Base-by-base conservation (phyloP, 805 yeast genomes). In the Lachancea fermentati region DNA sequence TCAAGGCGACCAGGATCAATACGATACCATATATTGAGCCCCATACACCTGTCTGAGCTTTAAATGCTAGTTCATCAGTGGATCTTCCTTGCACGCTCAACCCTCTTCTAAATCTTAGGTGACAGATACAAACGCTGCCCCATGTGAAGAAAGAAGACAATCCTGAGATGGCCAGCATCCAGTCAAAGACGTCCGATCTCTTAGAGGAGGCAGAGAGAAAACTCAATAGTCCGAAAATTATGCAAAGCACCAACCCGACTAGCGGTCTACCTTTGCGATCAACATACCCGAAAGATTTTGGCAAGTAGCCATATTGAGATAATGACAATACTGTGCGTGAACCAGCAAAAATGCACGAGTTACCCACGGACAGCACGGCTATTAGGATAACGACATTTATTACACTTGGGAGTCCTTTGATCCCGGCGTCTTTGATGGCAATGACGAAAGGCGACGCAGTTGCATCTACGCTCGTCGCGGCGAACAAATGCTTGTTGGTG, bases 361-460 rank as follows among this genome's bases (percentile, higher is more conserved):
- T 81, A 43, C 84, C 86, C 34, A 81, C 88, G 9, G 87, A 80
- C 36, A 81, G 57, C 17, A 79, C 80, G 4, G 88, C 74, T 39
- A 81, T 65, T 51, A 82, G 64, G 45, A 82, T 79, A 36, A 82
- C 82, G 5, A 76, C 85, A 54, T 82, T 82, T 64, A 82, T 69
- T 24, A 82, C 74, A 30, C 76, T 69, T 19, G 85, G 85, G 36
- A 80, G 62, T 32, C 80, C 87, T 24, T 59, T 64, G 47, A 80
- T 78, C 44, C 85, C 85, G 19, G 82, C 83, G 36, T 71, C 68
- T 25, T 60, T 66, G 42, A 81, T 75, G 24, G 91, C 85, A 62
- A 84, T 77, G 39, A 83, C 91, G 50, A 83, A 83, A 12, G 93
- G 91, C 12, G 89, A 82, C 9, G 87, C 84, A 12, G 79, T 63